Base-by-base conservation (phyloP, 1,284 basidiomycete genomes). In the Ceratobasidium sp. region DNA sequence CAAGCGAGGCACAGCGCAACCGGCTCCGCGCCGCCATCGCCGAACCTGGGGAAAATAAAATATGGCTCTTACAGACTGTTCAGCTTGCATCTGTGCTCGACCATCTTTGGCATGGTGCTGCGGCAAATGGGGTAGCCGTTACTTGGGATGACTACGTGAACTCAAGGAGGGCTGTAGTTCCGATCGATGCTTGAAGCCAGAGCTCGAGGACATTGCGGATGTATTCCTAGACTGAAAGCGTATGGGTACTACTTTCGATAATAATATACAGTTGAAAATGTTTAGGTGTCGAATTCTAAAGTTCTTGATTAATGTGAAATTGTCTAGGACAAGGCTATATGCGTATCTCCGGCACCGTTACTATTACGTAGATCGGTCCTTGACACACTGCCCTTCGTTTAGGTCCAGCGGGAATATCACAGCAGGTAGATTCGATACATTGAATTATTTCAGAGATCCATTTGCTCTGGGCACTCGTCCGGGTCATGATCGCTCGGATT, bases 91-190 rank as follows among this genome's bases (percentile, higher is more conserved):
- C 40, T n/a, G 49, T 75, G 20, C 49, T 75, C 3, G 72, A 75
- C 10, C 60, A 63, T 12, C 40, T 75, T n/a, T 75, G 72, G 72
- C 61, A 51, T 40, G 61, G 60, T 7, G 49, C 60, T 9, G 61
- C 44, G 28, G 72, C 28, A 20, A 51, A 75, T 55, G 72, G 72
- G 15, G 44, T 44, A 12, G 46, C 60, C n/a, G 23, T 66, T 42
- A 64, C 61, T 9, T 75, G 72, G 72, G 46, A 42, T 10, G 61
- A 75, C 12, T 75, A 75, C n/a, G n/a, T 68, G 10, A 39, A 53
- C 3, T 40, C 66, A 15, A 15, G 49, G n/a, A 68, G 18, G 39
- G 44, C 66, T 9, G 15, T 40, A 28, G 12, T 39, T 28, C 33
- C 26, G 66, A 20, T 63, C 18, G 60, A 42, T n/a, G 18, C 15